Conservation (phyloP, 78 protist species). For the Polysphondylium violaceum region DNA sequence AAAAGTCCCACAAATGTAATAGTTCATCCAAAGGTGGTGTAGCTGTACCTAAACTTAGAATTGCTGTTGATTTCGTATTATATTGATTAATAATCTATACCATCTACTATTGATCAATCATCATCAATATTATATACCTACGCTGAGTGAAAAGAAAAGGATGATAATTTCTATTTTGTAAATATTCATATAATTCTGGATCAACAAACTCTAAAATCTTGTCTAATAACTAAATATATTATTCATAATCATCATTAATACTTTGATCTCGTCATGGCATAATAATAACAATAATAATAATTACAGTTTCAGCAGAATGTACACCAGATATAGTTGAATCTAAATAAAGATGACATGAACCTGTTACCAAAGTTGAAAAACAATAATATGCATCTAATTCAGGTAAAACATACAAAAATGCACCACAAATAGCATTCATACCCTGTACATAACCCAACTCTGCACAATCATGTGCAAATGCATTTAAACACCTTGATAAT, state of each 20-base stretch:
- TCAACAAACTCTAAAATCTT: slow-evolving; percentile 69
- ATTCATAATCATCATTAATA: not conserved
- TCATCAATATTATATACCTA: not conserved
- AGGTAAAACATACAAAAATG: slow-evolving; percentile 89
- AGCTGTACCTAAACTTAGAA: slow-evolving; percentile 74
- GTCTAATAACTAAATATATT: slow-evolving; percentile 25
- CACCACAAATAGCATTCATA: slow-evolving; percentile 89
- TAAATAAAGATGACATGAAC: slow-evolving; percentile 73
- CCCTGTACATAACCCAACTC: slow-evolving; percentile 89
- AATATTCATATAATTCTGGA: slow-evolving; percentile 64
- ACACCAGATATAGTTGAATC: slow-evolving; percentile 78
- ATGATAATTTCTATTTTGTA: slow-evolving; percentile 40
- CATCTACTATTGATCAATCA: not conserved
- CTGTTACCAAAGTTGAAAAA: slow-evolving; percentile 32
- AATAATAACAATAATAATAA: not conserved
- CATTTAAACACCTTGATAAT: slow-evolving; percentile 64
- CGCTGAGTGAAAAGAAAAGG: slow-evolving; percentile 47
- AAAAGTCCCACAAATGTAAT: slow-evolving; percentile 88
- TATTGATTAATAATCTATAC: not conserved
- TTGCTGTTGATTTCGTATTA: slow-evolving; percentile 15
- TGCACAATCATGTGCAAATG: slow-evolving; percentile 26
- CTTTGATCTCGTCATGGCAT: not conserved
- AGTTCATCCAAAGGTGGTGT: slow-evolving; percentile 86
- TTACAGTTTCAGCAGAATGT: slow-evolving; percentile 67
- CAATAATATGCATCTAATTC: slow-evolving; percentile 88